Evolutionary conservation across 148 eudicot species (phyloP).

Genomic region (Beta vulgaris): DNA sequence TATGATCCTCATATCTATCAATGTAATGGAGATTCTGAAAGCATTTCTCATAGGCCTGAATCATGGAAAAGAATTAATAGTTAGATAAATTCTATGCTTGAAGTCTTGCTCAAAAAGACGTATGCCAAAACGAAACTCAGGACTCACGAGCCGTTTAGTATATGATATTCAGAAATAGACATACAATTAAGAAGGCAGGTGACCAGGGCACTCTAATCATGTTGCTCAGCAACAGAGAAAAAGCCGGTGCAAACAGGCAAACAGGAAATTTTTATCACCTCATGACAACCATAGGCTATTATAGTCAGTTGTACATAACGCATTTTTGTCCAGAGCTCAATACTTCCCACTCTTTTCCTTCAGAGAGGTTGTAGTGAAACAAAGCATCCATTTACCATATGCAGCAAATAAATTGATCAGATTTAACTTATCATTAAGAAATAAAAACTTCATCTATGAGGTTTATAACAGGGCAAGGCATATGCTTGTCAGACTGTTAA

Average conservation of each 20-base stretch:
- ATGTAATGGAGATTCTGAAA: slow-evolving; percentile 85
- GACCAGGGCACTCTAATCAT: neutral
- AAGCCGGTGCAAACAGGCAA: neutral
- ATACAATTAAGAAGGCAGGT: no score
- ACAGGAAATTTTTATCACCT: neutral
- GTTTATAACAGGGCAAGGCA: neutral
- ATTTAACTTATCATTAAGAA: neutral
- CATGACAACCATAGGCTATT: no score
- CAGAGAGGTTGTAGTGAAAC: no score
- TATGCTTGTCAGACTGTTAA: neutral
- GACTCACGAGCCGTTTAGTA: neutral
- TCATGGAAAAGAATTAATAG: slow-evolving; percentile 1
- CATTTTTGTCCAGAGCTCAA: no score
- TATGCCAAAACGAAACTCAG: neutral
- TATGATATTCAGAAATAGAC: neutral
- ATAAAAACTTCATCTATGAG: neutral
- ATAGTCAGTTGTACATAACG: no score
- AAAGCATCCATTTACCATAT: no score
- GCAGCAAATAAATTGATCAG: no score
- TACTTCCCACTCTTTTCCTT: no score
- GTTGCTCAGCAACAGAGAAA: neutral
- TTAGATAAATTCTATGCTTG: neutral
- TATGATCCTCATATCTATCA: slow-evolving; percentile 89
- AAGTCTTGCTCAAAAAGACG: neutral
- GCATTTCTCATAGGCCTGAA: slow-evolving; percentile 90